Percentiles rank a stretch among this genome's conserved stretches.
phyloP scores from a whole-genome alignment of 305 asterid species.

The Fraxinus latifolia region DNA sequence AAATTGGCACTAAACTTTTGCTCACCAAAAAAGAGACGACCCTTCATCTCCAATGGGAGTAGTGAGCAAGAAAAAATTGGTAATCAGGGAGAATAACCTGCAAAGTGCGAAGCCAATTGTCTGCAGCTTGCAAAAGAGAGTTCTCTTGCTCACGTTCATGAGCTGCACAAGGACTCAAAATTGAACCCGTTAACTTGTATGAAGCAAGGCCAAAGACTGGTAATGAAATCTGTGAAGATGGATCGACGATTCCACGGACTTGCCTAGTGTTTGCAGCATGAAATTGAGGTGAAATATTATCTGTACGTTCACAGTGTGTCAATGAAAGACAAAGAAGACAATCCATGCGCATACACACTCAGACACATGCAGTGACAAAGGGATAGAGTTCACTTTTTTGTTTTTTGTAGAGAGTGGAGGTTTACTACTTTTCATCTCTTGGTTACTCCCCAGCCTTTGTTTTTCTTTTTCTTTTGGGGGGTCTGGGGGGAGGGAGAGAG shows the following conservation, averaged over 20 bases:
- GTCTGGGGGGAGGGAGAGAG: too few species aligned
- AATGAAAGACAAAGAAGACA: neutral
- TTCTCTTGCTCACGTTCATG: slow-evolving; percentile 66
- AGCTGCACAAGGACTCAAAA: slow-evolving; percentile 53
- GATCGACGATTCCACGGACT: slow-evolving; percentile 33
- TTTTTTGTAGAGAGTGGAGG: too few species aligned
- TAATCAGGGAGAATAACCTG: slow-evolving; percentile 60
- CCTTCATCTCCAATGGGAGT: slow-evolving; percentile 40
- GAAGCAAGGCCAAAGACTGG: slow-evolving; percentile 80
- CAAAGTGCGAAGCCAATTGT: slow-evolving; percentile 52
- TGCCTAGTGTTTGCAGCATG: slow-evolving; percentile 39
- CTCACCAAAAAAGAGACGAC: neutral
- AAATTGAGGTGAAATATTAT: slow-evolving; percentile 29
- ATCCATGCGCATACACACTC: neutral
- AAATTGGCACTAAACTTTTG: neutral
- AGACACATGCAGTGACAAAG: neutral
- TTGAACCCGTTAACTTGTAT: slow-evolving; percentile 61
- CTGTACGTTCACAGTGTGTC: slow-evolving; percentile 26
- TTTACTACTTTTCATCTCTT: too few species aligned
- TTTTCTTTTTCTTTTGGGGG: too few species aligned
- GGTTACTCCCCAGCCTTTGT: neutral
- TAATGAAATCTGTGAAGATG: slow-evolving; percentile 47
- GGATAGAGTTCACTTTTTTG: neutral
- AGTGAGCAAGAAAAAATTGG: slow-evolving; percentile 53
- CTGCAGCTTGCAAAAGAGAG: slow-evolving; percentile 54